These are phyloP conservation scores for Suillus alpinus DNA, from an alignment of 768 basidiomycete genomes.

Conservation along the genomic window DNA sequence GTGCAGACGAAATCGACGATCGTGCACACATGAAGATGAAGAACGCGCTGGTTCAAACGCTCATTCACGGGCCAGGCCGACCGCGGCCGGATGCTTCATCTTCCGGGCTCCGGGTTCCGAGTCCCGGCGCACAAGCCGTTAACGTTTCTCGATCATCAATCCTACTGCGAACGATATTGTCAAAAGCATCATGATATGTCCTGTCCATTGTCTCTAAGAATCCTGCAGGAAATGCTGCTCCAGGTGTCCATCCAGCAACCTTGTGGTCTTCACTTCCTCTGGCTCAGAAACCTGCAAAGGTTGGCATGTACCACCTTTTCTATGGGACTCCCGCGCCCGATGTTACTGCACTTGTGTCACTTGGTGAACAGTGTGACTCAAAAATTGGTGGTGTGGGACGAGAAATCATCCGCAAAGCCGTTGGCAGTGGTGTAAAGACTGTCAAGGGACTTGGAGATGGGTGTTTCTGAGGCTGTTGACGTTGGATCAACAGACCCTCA, in stretches of 20 bases:
- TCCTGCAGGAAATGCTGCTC: constrained; percentile 25
- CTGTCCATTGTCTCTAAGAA: constrained; percentile 53
- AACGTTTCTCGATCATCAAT: constrained; percentile 17
- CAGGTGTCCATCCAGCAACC: constrained; percentile 42
- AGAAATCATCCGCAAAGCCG: constrained; percentile 68
- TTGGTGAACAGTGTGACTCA: constrained; percentile 50
- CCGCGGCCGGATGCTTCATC: too few relatives aligned
- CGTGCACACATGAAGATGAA: too few relatives aligned
- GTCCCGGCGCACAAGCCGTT: too few relatives aligned
- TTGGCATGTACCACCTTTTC: constrained; percentile 63
- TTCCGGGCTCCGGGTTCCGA: too few relatives aligned
- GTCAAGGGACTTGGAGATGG: constrained; percentile 57
- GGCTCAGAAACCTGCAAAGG: constrained; percentile 51
- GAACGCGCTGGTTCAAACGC: too few relatives aligned
- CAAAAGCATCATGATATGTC: constrained; percentile 53
- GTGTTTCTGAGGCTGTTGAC: constrained; percentile 57
- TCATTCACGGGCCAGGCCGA: too few relatives aligned
- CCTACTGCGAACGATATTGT: constrained; percentile 42
- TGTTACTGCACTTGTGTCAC: constrained; percentile 53
- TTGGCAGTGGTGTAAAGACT: constrained; percentile 72
- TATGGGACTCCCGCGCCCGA: constrained; percentile 48
- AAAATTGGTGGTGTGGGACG: constrained; percentile 47
- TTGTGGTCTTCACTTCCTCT: constrained; percentile 53
- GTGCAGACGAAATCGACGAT: too few relatives aligned
- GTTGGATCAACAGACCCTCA: constrained; percentile 71